phyloP scores from a whole-genome alignment of 352 stramenopile species.

The Phytopythium vexans region DNA sequence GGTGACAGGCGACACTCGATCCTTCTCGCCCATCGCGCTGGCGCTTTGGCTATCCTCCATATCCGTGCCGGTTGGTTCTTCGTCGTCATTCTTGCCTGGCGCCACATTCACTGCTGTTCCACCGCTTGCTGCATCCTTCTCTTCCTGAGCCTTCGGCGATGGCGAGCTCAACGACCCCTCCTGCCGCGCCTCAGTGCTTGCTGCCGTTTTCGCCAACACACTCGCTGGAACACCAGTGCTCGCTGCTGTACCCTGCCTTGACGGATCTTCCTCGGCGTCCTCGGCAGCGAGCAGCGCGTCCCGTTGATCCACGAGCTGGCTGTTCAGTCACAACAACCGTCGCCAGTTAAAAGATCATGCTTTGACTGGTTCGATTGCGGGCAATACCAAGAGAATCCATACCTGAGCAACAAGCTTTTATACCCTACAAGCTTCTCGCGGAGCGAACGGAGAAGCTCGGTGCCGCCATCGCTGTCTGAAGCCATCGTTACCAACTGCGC shows the following conservation, averaged over 20 bases:
- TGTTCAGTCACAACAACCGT: constrained; percentile 7
- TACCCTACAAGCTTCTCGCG: constrained; percentile 70
- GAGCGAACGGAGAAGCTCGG: constrained; percentile 46
- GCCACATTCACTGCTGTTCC: background rate
- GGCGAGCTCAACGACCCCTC: background rate
- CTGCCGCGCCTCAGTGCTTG: constrained; percentile 4
- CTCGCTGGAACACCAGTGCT: constrained; percentile 10
- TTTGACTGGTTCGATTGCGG: no score
- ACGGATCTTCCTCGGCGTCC: constrained; percentile 9
- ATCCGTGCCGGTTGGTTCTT: background rate
- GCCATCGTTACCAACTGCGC: constrained; percentile 53
- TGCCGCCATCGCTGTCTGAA: constrained; percentile 37
- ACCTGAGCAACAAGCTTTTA: constrained; percentile 61
- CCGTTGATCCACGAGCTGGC: constrained; percentile 61
- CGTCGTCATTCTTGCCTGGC: constrained; percentile 2
- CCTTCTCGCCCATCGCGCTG: constrained; percentile 5
- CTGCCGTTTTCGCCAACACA: constrained; percentile 7
- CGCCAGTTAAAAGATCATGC: no score
- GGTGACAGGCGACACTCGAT: constrained; percentile 5
- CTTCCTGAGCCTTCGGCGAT: background rate
- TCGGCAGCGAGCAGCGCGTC: constrained; percentile 24
- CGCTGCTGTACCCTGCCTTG: no score
- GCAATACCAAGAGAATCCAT: no score
- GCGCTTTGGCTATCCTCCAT: constrained; percentile 10
- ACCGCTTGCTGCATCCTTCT: constrained; percentile 1